Base-by-base conservation (phyloP, 2,329 filamentous ascomycete genomes). In the Fusarium pseudograminearum region DNA sequence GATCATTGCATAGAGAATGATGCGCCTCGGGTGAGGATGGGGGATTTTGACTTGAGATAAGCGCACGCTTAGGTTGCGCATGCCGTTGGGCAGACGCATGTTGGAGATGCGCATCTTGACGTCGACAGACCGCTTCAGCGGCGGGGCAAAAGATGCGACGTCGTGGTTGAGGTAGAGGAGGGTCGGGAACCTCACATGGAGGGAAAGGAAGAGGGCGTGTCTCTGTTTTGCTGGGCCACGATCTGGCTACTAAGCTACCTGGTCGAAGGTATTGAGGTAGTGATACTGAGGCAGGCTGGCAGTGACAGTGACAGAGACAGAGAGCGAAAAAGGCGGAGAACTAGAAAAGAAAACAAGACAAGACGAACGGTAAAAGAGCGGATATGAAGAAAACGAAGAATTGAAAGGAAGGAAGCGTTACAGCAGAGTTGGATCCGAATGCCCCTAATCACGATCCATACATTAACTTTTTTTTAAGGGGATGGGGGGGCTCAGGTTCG, bases 1-100 rank as follows among this genome's bases (percentile, higher is more conserved):
- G 18, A 58, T 60, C 16, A 58, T 57, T 4, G 56, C 41, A 45
- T 63, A 70, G 45, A 70, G 57, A 4, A 60, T 57, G 34, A 70
- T 40, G 67, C 67, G 67, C 50, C 68, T 66, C 16, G 67, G 67
- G 50, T 70, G 67, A 64, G 67, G 67, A 40, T 65, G 62, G 0
- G 62, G 62, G 18, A 65, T 65, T 42, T 45, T 38, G 14, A 64
- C 12, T 51, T 42, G 44, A 41, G 60, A 50, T 10, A 57, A 24
- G 28, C 61, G 61, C 61, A 51, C 34, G n/a, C 28, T 45, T 8
- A 65, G 12, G 33, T 65, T 65, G 52, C 61, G 61, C 61, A 65
- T 34, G n/a, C 61, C 14, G 18, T 65, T 60, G 2, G 61, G 62
- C 22, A 65, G 20, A 18, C 61, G 62, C 54, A 65, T 28, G 4